A percentile compares a stretch with the other conserved stretches of the same genome.
Evolutionary conservation across 768 basidiomycete species (phyloP).

Genomic region (Cystoderma amianthinum): DNA sequence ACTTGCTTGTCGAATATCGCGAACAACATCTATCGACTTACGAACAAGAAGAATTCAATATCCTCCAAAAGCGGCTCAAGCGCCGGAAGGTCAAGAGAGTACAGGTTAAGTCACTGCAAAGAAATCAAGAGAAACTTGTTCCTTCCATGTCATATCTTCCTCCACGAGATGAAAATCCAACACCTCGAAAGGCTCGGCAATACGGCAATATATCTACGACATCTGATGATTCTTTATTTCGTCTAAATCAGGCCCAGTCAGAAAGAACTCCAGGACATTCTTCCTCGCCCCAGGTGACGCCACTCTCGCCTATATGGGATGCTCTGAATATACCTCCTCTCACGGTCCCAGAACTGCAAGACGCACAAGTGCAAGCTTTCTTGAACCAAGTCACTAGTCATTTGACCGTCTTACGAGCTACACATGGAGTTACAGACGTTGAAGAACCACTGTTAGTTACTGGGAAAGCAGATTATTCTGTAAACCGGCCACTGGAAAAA

Average conservation of each 20-base stretch:
- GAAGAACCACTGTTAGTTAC: neutral
- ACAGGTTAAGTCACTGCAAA: slow-evolving; percentile 13
- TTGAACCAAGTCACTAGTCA: slow-evolving; percentile 82
- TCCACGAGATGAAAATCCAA: slow-evolving; percentile 50
- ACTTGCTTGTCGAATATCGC: slow-evolving; percentile 81
- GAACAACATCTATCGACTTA: slow-evolving; percentile 66
- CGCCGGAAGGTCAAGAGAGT: slow-evolving; percentile 25
- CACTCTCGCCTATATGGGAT: too few relatives aligned
- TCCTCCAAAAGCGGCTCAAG: slow-evolving; percentile 26
- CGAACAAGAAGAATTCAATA: slow-evolving; percentile 58
- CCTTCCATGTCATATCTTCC: slow-evolving; percentile 34
- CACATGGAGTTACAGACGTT: slow-evolving; percentile 13
- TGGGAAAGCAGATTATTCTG: neutral
- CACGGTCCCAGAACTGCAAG: slow-evolving; percentile 63
- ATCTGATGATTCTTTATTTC: slow-evolving; percentile 11
- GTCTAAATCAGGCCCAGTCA: slow-evolving; percentile 1
- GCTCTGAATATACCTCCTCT: slow-evolving; percentile 27
- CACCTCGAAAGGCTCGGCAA: slow-evolving; percentile 49
- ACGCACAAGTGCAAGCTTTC: slow-evolving; percentile 75
- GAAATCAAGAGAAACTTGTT: neutral
- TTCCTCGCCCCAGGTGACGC: neutral
- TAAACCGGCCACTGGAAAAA: neutral
- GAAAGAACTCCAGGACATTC: neutral
- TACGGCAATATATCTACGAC: slow-evolving; percentile 14
- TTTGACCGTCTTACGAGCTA: slow-evolving; percentile 64